phyloP scores from a whole-genome alignment of 192 early-diverging fungal genomes.

The Coemansia sp. region DNA sequence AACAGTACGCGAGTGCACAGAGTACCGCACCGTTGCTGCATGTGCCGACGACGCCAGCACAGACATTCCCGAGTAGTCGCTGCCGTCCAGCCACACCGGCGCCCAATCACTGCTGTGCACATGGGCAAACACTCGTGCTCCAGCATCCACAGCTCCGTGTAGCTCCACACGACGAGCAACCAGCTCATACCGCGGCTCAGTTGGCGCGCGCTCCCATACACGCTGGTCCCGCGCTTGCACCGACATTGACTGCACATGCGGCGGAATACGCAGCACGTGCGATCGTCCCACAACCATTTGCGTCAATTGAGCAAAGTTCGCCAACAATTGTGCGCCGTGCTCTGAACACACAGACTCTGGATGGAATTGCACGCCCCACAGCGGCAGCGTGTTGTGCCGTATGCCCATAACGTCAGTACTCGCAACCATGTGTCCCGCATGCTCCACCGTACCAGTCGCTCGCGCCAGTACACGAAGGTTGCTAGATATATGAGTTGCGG shows the following conservation, averaged over 20 bases:
- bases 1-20: not conserved
- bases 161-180: conserved; percentile 26
- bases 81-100: conserved; percentile 71
- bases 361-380: conserved; percentile 94
- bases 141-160: not conserved
- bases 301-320: conserved; percentile 62
- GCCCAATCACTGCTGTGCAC: conserved; percentile 28
- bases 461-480: conserved; percentile 34
- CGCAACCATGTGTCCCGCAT: not conserved
- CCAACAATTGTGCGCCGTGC: conserved; percentile 65
- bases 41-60: conserved; percentile 30
- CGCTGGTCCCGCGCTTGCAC: conserved; percentile 12
- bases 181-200: conserved; percentile 10
- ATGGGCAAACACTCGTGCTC: not conserved
- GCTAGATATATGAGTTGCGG: conserved; percentile 44
- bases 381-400: conserved; percentile 63
- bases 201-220: not conserved
- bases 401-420: conserved; percentile 74
- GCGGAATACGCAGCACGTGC: conserved; percentile 5
- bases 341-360: conserved; percentile 93
- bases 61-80: conserved; percentile 27
- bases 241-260: conserved; percentile 14
- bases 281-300: too few species aligned
- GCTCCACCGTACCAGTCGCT: conserved; percentile 17
- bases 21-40: conserved; percentile 41